These are phyloP conservation scores for Aureobasidium sp. DNA, from an alignment of 2,329 filamentous ascomycete species.

Conservation along the genomic window DNA sequence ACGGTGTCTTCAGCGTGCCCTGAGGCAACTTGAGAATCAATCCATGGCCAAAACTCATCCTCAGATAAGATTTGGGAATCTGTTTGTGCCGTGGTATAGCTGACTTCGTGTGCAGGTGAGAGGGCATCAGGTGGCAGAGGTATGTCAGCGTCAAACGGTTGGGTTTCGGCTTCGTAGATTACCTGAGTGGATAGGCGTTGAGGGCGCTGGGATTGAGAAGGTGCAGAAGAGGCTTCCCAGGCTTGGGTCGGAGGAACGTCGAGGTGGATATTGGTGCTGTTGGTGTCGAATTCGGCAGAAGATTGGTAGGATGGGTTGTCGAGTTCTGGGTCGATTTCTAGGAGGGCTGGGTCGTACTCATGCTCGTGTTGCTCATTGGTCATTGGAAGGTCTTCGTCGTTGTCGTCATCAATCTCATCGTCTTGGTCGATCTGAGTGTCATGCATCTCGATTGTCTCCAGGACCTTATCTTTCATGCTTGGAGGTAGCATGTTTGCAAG, in stretches of 20 bases:
- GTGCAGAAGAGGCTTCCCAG: not conserved
- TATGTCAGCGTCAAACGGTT: slow-evolving; percentile 15
- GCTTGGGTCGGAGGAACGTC: not conserved
- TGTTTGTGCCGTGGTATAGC: not conserved
- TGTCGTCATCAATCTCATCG: not conserved
- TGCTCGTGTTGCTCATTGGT: not conserved
- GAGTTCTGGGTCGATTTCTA: not conserved
- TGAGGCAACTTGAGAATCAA: slow-evolving; percentile 17
- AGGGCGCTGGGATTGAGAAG: not conserved
- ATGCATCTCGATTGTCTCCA: not conserved
- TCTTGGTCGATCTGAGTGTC: not conserved
- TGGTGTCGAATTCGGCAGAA: not conserved
- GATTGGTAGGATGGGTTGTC: not conserved
- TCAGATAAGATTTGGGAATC: slow-evolving; percentile 20
- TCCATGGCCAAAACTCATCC: slow-evolving; percentile 21
- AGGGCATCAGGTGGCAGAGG: not conserved
- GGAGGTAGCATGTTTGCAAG: slow-evolving; percentile 15
- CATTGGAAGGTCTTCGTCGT: not conserved
- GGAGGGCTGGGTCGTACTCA: not conserved
- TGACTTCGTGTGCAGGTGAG: too few relatives aligned
- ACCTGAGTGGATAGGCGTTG: slow-evolving; percentile 22
- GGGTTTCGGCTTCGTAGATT: slow-evolving; percentile 22
- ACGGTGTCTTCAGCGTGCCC: slow-evolving; percentile 33
- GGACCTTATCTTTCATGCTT: not conserved
- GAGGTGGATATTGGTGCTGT: not conserved